Base-by-base conservation (phyloP, 495 filamentous ascomycete species). In the Aspergillus leporis region DNA sequence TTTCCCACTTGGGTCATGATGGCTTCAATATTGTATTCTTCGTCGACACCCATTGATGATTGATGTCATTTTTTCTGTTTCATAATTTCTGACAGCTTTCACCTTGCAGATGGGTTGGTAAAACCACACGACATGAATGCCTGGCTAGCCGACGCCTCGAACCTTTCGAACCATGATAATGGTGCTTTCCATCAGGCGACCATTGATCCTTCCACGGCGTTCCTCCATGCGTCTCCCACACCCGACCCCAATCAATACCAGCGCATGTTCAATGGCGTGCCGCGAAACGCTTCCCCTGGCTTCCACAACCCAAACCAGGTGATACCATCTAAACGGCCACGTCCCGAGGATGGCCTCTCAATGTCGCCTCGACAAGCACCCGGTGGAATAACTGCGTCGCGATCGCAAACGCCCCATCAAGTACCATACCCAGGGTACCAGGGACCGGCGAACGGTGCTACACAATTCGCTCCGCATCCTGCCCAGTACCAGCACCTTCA, bases 331-430 rank as follows among this genome's bases (percentile, higher is more conserved):
- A 97, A 97, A 71, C 83, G 92, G 65, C 84, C 90, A 36, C 84
- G 92, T 56, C 90, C 91, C 28, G 91, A 95, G 74, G 92, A 97
- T 74, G 90, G 85, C 58, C 82, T 94, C 61, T 84, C 83, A 55
- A 87, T 89, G 76, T 96, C 93, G 31, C 92, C 93, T 55, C 83
- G 87, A 67, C 90, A 85, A 71, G 84, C 86, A 40, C 86, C 90
- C 16, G 87, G 86, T 22, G 87, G 87, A 69, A 72, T 92, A 25
- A 85, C 89, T 31, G 85, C 84, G 34, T 96, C 93, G 72, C 91
- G 93, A 72, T 93, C 93, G 62, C 93, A 96, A 64, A 98, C 93
- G 30, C 93, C 93, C 31, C 88, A 90, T 64, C 89, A 95, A 63
- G 76, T 83, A 63, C 73, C 81, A 51, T 80, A 87, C 78, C 79